Percentiles rank a stretch among this genome's conserved stretches.
Conservation (phyloP, 305 asterid genomes). For the Ilex paraguariensis region DNA sequence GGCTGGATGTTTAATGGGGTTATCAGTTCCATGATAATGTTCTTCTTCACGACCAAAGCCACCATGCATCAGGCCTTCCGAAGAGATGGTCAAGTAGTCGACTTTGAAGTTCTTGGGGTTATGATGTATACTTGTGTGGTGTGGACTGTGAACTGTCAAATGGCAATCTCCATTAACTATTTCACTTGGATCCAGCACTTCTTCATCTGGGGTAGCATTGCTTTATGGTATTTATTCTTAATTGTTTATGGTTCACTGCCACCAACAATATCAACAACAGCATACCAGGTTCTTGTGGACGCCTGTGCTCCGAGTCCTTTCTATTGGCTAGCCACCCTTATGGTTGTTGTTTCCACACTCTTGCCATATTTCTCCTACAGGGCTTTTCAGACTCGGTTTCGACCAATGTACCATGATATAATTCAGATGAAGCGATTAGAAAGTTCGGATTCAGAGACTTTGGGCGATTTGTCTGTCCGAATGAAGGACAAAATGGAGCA, state of each 20-base stretch:
- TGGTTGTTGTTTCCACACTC: constrained; percentile 53
- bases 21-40: constrained; percentile 64
- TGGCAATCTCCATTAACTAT: constrained; percentile 90
- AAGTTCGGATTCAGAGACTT: constrained; percentile 24
- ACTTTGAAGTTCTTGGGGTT: constrained; percentile 70
- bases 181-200: constrained; percentile 95
- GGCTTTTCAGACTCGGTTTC: constrained; percentile 59
- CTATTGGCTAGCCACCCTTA: constrained; percentile 63
- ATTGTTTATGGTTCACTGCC: constrained; percentile 59
- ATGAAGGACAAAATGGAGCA: constrained; percentile 5
- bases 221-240: constrained; percentile 68
- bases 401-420: constrained; percentile 73
- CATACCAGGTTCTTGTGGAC: constrained; percentile 63
- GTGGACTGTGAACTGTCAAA: constrained; percentile 95
- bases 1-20: constrained; percentile 94
- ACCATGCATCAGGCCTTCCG: constrained; percentile 59
- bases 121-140: constrained; percentile 80
- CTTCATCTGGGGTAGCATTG: constrained; percentile 93
- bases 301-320: constrained; percentile 82
- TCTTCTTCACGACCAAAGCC: constrained; percentile 66
- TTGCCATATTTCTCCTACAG: constrained; percentile 64
- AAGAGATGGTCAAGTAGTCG: constrained; percentile 63
- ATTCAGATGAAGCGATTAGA: constrained; percentile 42
- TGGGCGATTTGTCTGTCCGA: constrained; percentile 14
- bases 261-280: constrained; percentile 60